Percentiles rank a stretch among this genome's conserved stretches.
phyloP scores from a whole-genome alignment of 1,284 basidiomycete species.

The Austroboletus rostrupii region DNA sequence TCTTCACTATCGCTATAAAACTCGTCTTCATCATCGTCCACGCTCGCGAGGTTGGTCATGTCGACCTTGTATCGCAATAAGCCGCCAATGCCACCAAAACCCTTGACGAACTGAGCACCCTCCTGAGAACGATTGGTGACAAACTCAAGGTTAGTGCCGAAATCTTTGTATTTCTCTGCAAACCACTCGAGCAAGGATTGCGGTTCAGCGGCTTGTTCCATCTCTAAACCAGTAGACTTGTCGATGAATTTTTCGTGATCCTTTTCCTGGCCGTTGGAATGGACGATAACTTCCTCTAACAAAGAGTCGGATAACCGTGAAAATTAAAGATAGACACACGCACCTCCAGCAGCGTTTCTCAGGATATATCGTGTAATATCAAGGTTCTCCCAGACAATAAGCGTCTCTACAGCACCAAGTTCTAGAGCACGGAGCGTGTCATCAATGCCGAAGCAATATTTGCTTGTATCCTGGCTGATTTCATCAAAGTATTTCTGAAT shows the following conservation, averaged over 20 bases:
- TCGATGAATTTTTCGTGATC: constrained; percentile 94
- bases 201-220: constrained; percentile 85
- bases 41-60: constrained; percentile 76
- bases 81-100: constrained; percentile 97
- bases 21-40: constrained; percentile 55
- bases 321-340: constrained; percentile 17
- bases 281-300: constrained; percentile 78
- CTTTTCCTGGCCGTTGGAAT: constrained; percentile 81
- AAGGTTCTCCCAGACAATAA: constrained; percentile 98
- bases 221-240: constrained; percentile 91
- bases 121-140: constrained; percentile 92
- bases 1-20: constrained; percentile 79
- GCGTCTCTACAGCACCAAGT: constrained; percentile 93
- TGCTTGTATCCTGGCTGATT: constrained; percentile 96
- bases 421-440: constrained; percentile 97
- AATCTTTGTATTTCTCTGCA: constrained; percentile 97
- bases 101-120: constrained; percentile 97
- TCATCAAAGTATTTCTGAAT: constrained; percentile 99
- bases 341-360: constrained; percentile 87
- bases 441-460: constrained; percentile 97
- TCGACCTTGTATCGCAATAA: constrained; percentile 95
- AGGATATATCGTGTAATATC: constrained; percentile 84
- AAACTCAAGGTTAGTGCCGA: constrained; percentile 92
- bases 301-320: not conserved
- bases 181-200: constrained; percentile 94